Evolutionary conservation across 306 rosid genomes (phyloP).

Genomic region (Cicer pinnatifidum): DNA sequence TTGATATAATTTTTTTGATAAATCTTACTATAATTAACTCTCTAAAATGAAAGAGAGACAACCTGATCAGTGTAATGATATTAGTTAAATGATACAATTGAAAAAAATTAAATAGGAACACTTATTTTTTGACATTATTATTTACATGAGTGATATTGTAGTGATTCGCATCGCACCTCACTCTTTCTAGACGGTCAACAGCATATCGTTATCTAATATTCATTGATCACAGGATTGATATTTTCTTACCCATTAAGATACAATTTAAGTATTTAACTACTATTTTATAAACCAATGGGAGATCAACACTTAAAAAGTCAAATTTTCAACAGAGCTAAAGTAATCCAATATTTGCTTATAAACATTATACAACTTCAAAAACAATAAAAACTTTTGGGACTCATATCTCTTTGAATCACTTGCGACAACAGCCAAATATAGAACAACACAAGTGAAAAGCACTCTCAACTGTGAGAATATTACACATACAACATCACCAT

Average conservation of each 20-base stretch:
- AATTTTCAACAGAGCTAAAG: not conserved
- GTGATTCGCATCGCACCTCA: too few species aligned
- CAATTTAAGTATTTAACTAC: not conserved
- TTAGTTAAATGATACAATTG: too few species aligned
- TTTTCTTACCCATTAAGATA: not conserved
- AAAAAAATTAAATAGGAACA: too few species aligned
- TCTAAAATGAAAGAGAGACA: too few species aligned
- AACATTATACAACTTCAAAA: conserved; percentile 3
- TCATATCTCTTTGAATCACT: conserved; percentile 34
- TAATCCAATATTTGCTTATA: conserved; percentile 21
- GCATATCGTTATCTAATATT: not conserved
- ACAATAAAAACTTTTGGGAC: conserved; percentile 9
- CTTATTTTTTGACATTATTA: too few species aligned
- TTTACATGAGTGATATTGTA: too few species aligned
- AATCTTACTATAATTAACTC: too few species aligned
- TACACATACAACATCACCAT: conserved; percentile 38
- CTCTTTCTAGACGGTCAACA: too few species aligned
- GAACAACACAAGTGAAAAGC: conserved; percentile 39
- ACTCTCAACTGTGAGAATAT: conserved; percentile 39
- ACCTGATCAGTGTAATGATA: too few species aligned
- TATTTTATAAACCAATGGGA: not conserved
- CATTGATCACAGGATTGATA: not conserved
- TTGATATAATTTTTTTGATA: too few species aligned
- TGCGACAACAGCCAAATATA: conserved; percentile 6
- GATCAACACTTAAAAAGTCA: not conserved